Evolutionary conservation across 2,329 filamentous ascomycete genomes (phyloP).

Genomic region (Beauveria sp.): DNA sequence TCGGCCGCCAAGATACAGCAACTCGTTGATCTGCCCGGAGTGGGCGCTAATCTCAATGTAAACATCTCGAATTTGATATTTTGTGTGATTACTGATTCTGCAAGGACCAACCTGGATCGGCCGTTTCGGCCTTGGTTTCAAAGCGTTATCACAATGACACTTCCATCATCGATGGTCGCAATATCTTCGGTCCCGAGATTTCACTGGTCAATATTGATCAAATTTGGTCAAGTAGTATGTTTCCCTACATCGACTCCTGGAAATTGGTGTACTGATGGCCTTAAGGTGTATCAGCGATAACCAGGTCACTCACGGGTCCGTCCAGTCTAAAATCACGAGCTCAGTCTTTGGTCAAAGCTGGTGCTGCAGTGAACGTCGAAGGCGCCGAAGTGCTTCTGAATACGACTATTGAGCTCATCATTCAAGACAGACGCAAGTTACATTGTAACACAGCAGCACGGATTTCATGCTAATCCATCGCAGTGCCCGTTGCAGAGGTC

Average conservation of each 20-base stretch:
- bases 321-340: conserved; percentile 13
- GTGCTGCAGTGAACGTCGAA: conserved; percentile 15
- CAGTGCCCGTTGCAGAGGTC: conserved; percentile 18
- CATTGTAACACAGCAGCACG: neutral
- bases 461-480: neutral
- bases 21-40: conserved; percentile 45
- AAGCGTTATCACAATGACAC: conserved; percentile 16
- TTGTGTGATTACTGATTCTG: neutral
- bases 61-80: neutral
- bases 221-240: conserved; percentile 13
- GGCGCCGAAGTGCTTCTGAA: conserved; percentile 17
- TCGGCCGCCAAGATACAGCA: conserved; percentile 37
- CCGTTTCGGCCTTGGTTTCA: conserved; percentile 14
- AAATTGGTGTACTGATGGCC: neutral
- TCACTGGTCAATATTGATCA: conserved; percentile 18
- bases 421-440: conserved; percentile 9
- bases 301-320: neutral
- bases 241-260: neutral
- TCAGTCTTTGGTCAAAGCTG: conserved; percentile 15
- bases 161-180: conserved; percentile 14
- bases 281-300: neutral
- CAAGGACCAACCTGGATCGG: conserved; percentile 17
- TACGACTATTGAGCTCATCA: conserved; percentile 16
- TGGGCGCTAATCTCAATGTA: conserved; percentile 30
- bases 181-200: conserved; percentile 17